Evolutionary conservation across 805 yeast species (phyloP), one percentile per base, ranked within the genome.

Genomic region (Clavispora phyllophila): DNA sequence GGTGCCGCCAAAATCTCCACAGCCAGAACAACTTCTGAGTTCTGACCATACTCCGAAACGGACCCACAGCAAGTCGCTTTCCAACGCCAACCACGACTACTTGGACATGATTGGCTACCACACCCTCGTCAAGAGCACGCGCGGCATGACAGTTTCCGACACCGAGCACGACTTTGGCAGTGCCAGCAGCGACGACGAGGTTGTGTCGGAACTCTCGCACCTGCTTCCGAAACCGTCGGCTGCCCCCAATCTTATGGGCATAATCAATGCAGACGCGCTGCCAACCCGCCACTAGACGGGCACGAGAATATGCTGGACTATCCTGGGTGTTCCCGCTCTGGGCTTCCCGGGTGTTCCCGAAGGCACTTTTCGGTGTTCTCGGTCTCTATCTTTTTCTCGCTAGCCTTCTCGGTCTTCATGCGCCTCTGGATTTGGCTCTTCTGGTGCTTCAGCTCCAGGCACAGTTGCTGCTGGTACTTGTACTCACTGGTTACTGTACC

Each of bases 21-120:
- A 18, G 18, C 26, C 36, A 5, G 26, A 22, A 19, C 23, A 41
- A 3, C 25, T 40, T 6, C 18, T 25, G n/a, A 25, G 44, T 9
- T 26, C 20, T 15, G 44, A 32, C 15, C 29, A 43, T 22, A 22
- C 50, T 9, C 33, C 25, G 9, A 20, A 20, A 5, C 51, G 68
- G 31, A 61, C 55, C 35, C 69, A 68, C 46, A 62, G 69, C 45
- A 65, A 65, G 40, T 63, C 72, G 1, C 55, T 66, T 20, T 55
- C 65, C 9, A 47, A 63, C 13, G 53, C 63, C 17, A 45, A 51
- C 36, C 57, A 61, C 27, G 66, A 65, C 42, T 61, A 65, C 44
- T 61, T 61, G 19, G 74, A 72, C 49, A 50, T 66, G 42, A 59
- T 63, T 9, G 70, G 72, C 56, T 51, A 59, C 65, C 62, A 47